Evolutionary conservation across 2,329 filamentous ascomycete genomes (phyloP), one percentile per base, ranked within the genome.

Genomic region (Colletotrichum agaves): DNA sequence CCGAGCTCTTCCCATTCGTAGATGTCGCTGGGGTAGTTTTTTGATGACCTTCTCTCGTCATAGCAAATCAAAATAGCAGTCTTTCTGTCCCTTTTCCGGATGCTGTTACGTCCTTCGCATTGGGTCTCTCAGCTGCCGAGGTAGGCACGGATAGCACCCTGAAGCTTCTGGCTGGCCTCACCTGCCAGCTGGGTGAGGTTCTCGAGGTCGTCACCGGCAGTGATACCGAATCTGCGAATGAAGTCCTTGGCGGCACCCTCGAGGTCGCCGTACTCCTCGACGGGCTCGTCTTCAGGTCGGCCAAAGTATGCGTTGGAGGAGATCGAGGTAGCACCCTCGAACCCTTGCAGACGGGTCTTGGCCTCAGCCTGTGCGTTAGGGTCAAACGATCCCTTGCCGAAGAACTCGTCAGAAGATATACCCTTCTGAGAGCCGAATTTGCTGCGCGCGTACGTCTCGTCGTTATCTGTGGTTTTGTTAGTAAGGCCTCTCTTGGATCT

Each of bases 221-320:
- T 98, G 73, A 98, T 92, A 56, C 96, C 96, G 77, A 98, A 98
- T 77, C 93, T 94, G 75, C 96, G 90, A 35, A 98, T 90, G 81
- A 98, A 97, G 79, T 99, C 96, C 83, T 96, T 97, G 67, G 96
- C 96, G 0, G 94, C 94, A n/a, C 84, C 87, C 81, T 99, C 96
- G 67, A 99, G 83, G 75, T 98, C 94, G 52, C 94, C 94, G 72
- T 97, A 98, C 47, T 93, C 93, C 70, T 94, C 93, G 2, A 80
- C 77, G 35, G 87, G 82, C 73, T 97, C 92, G 23, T 94, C 92
- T 76, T 99, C 96, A 2, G 93, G 91, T 58, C 95, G 91, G 69
- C 96, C 96, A 79, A 99, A 99, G 85, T 98, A 99, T 62, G 93
- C 93, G 79, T 98, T 99, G 66, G 93, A 97, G 6, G 94, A 98